Evolutionary conservation across 2,329 filamentous ascomycete genomes (phyloP), one percentile per base, ranked within the genome.

Genomic region (Neofusicoccum parvum): DNA sequence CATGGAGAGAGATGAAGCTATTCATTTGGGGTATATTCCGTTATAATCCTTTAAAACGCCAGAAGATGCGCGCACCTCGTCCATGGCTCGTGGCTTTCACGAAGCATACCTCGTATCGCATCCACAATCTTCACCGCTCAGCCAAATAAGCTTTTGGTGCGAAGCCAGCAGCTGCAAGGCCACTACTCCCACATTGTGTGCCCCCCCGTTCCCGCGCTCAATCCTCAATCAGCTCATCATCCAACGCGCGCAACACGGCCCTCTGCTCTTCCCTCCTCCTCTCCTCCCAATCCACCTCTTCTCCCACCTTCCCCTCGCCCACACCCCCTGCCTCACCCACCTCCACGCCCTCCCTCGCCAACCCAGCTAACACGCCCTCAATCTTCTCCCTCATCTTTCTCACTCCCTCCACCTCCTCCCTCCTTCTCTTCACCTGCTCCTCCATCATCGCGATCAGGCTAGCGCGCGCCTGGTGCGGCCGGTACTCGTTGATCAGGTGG

Each of bases 401-500:
- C 51, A 93, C 87, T 3, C 85, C 86, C 39, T 87, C 83, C 1
- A 93, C 92, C 78, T 97, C 93, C 64, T 85, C 86, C 69, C 85
- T 87, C 64, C 89, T 90, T 70, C 83, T 85, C 70, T 92, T 88
- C 36, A 97, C 80, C 72, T 94, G 90, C 70, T 91, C 89, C 78
- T 97, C 91, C 90, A 97, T 93, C 82, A 94, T 86, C 70, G 90
- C 80, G 37, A 97, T 96, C 66, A 96, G 82, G 34, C 90, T 93
- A 80, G 97, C 94, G 50, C 94, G 82, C 27, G 94, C 93, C 80
- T 98, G 94, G 75, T 97, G 94, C 10, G 94, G 94, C 37, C 94
- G 86, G 79, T 97, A 98, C 77, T 96, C 90, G 77, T 99, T 99
- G 69, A 98, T 88, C 63, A 97, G 85, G 73, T 96, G 92, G 78